Percentiles rank a stretch among this genome's conserved stretches.
phyloP scores from a whole-genome alignment of 2,329 filamentous ascomycete genomes.

The Colletotrichum magnum region DNA sequence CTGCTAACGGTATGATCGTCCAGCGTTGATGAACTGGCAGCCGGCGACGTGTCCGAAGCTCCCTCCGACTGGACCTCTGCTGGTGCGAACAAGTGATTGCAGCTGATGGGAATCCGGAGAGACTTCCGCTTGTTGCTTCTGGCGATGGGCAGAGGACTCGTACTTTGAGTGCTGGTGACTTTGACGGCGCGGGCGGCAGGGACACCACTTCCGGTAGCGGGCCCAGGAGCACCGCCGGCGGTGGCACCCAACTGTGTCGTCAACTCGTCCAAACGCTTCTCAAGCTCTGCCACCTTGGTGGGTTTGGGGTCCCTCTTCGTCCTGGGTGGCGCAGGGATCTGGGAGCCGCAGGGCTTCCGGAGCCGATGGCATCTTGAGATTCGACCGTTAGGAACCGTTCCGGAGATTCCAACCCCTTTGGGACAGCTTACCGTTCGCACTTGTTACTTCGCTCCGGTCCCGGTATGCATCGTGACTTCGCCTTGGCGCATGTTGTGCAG shows the following conservation, averaged over 20 bases:
- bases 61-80: conserved; percentile 3
- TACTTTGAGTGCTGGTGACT: conserved; percentile 16
- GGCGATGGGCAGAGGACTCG: conserved; percentile 28
- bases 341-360: conserved; percentile 61
- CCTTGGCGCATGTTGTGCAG: conserved; percentile 65
- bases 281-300: conserved; percentile 65
- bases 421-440: conserved; percentile 62
- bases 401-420: background rate
- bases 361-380: conserved; percentile 61
- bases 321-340: conserved; percentile 63
- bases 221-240: conserved; percentile 30
- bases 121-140: conserved; percentile 27
- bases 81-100: conserved; percentile 54
- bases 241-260: conserved; percentile 58
- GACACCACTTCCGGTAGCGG: background rate
- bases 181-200: conserved; percentile 31
- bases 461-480: conserved; percentile 65
- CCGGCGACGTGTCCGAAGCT: conserved; percentile 19
- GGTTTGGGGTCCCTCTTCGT: conserved; percentile 62
- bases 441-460: conserved; percentile 56
- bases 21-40: conserved; percentile 42
- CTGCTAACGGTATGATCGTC: conserved; percentile 40
- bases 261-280: conserved; percentile 64
- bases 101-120: conserved; percentile 43
- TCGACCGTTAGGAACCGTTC: background rate